phyloP scores from a whole-genome alignment of 768 basidiomycete species.

The Russula virescens region DNA sequence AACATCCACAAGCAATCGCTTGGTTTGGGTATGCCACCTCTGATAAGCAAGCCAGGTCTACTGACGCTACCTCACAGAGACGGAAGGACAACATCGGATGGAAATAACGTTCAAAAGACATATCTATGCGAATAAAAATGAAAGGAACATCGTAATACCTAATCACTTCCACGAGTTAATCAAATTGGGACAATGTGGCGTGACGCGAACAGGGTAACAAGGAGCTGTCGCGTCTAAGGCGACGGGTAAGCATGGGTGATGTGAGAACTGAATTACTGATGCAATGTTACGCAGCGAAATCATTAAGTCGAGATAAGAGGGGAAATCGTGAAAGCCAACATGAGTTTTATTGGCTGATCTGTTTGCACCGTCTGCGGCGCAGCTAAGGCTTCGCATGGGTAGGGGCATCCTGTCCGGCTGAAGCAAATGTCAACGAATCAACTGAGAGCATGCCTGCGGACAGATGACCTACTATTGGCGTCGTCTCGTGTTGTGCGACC shows the following conservation, averaged over 20 bases:
- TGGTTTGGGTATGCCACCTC: neutral
- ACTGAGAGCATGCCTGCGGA: neutral
- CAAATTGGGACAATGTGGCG: neutral
- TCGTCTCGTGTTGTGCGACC: neutral
- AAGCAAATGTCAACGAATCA: neutral
- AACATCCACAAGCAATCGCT: neutral
- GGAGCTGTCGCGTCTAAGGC: neutral
- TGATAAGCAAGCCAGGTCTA: neutral
- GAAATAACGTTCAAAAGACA: neutral
- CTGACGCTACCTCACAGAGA: neutral
- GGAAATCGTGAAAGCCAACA: no score
- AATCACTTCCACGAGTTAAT: neutral
- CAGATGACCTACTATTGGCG: neutral
- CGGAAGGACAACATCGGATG: neutral
- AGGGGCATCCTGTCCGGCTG: neutral
- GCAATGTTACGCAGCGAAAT: neutral
- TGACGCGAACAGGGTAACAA: neutral
- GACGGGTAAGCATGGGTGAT: neutral
- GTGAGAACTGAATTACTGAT: neutral
- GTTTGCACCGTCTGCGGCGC: no score
- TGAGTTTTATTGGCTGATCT: neutral
- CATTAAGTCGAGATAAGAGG: neutral
- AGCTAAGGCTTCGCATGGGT: neutral
- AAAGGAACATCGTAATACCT: neutral
- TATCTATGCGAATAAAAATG: neutral